A percentile compares a stretch with the other conserved stretches of the same genome.
Conservation (phyloP, 148 eudicot genomes). For the Vaccinium myrtillus region DNA sequence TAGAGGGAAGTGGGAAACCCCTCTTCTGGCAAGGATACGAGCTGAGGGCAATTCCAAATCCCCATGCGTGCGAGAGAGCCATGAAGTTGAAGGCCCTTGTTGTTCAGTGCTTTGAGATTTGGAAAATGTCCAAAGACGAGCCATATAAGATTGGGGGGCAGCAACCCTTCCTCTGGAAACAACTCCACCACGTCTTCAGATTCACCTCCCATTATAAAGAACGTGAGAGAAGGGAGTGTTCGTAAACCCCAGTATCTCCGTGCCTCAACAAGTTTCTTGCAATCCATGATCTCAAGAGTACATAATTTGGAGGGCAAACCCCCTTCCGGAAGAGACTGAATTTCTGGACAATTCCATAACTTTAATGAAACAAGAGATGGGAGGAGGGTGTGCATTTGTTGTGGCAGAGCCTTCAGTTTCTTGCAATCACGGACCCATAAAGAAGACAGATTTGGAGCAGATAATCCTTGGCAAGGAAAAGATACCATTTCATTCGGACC, state of each 20-base stretch:
- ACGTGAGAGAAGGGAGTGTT: no score
- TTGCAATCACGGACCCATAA: neutral
- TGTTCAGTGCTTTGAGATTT: neutral
- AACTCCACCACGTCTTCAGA: no score
- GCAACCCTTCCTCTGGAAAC: no score
- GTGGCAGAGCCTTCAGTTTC: neutral
- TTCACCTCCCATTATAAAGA: no score
- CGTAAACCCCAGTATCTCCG: no score
- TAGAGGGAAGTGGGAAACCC: neutral
- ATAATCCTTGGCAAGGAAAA: neutral
- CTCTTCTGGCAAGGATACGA: slow-evolving; percentile 9
- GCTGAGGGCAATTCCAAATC: neutral
- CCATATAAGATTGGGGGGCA: no score
- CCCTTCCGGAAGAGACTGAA: neutral
- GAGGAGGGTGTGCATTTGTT: slow-evolving; percentile 5
- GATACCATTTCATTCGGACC: neutral
- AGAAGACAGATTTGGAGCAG: neutral
- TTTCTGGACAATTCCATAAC: neutral
- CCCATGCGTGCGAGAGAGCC: neutral
- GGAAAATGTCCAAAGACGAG: no score
- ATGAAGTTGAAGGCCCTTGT: neutral
- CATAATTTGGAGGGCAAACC: no score
- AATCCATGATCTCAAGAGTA: no score
- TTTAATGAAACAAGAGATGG: neutral
- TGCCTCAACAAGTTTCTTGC: no score